Percentiles rank a stretch among this genome's conserved stretches.
Evolutionary conservation across 2,329 filamentous ascomycete genomes (phyloP).

Genomic region (Claviceps pusilla): DNA sequence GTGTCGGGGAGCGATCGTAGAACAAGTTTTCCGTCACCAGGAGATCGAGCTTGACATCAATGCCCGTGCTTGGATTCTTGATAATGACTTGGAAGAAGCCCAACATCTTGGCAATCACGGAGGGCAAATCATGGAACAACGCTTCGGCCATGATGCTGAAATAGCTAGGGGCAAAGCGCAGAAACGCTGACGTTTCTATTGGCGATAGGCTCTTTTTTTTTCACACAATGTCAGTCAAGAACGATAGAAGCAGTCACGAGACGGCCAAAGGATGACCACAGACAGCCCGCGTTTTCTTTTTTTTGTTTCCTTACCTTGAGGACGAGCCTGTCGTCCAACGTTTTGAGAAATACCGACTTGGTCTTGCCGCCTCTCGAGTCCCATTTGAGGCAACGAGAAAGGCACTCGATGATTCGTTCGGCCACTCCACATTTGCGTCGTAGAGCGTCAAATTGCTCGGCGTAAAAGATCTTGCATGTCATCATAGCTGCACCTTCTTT

Average conservation of each 20-base stretch:
- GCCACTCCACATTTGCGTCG: constrained; percentile 83
- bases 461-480: constrained; percentile 97
- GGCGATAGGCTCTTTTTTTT: constrained; percentile 56
- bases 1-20: constrained; percentile 79
- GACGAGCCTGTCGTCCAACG: constrained; percentile 83
- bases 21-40: constrained; percentile 96
- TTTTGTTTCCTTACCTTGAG: constrained; percentile 43
- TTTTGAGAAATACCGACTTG: constrained; percentile 94
- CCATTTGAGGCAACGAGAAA: constrained; percentile 93
- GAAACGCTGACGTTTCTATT: constrained; percentile 84
- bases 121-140: constrained; percentile 86
- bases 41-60: constrained; percentile 87
- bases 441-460: constrained; percentile 92
- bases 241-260: not conserved
- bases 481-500: constrained; percentile 85
- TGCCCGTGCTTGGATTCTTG: constrained; percentile 81
- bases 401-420: constrained; percentile 84
- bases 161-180: constrained; percentile 91
- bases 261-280: not conserved
- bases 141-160: constrained; percentile 96
- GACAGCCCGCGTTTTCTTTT: not conserved
- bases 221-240: constrained; percentile 6
- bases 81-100: constrained; percentile 96
- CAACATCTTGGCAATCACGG: constrained; percentile 97
- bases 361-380: constrained; percentile 97